phyloP scores from a whole-genome alignment of 306 rosid species.

The Astragalus glycyphyllos region DNA sequence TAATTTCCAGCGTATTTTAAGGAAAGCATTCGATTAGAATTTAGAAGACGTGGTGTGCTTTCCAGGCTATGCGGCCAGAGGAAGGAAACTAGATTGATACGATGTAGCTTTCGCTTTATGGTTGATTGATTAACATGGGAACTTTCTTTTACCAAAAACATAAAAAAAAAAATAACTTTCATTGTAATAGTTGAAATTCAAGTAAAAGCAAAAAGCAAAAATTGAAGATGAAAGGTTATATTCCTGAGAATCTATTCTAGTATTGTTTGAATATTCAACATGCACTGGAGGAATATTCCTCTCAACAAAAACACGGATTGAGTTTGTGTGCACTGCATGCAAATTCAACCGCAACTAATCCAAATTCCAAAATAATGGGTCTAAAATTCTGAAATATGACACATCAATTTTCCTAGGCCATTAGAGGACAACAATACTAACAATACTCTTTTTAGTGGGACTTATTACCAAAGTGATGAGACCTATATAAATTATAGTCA shows the following conservation, averaged over 20 bases:
- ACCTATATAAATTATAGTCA: no score
- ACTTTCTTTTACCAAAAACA: not conserved
- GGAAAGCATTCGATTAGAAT: not conserved
- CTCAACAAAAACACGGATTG: not conserved
- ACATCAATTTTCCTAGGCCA: no score
- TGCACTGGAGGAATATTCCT: not conserved
- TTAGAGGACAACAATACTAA: no score
- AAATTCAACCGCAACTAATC: no score
- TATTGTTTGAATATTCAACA: not conserved
- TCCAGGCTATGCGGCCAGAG: not conserved
- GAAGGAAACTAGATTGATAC: not conserved
- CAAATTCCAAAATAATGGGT: no score
- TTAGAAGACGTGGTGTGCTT: constrained; percentile 10
- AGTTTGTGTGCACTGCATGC: no score
- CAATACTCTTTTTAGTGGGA: no score
- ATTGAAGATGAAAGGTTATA: no score
- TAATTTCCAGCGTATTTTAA: not conserved
- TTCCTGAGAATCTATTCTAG: not conserved
- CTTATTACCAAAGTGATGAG: not conserved
- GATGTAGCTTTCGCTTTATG: not conserved
- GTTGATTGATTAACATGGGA: not conserved
- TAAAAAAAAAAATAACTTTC: not conserved
- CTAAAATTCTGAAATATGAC: no score
- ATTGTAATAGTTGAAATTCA: not conserved
- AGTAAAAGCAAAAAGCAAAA: not conserved